Evolutionary conservation across 2,329 filamentous ascomycete genomes (phyloP), one percentile per base, ranked within the genome.

Genomic region (Ophiostoma sp.): DNA sequence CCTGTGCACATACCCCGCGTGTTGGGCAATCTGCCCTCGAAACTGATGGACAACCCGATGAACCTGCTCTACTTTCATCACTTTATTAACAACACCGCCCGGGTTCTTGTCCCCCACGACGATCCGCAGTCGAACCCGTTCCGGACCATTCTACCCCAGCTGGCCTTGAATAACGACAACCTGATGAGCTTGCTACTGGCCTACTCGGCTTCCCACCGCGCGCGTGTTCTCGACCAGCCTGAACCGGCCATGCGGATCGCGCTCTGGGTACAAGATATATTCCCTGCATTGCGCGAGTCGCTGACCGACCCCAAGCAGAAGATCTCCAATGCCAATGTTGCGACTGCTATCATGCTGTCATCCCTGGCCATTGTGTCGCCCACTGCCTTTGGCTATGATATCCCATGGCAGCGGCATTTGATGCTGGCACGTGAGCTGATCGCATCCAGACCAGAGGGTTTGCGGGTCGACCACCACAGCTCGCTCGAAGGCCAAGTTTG

Each of bases 311-410:
- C 85, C 0, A 82, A 83, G 54, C 83, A 86, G 72, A 86, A 87
- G 57, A 87, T 93, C 13, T 89, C 90, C 0, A 89, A 93, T 74
- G 86, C 87, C 20, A 91, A 90, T 69, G 83, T 96, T 2, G 91
- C 92, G 0, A 92, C 91, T 0, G 90, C 92, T 8, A 93, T 96
- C 73, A 93, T 95, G 90, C 85, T 96, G 65, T 87, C 91, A 0
- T 94, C 91, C 1, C 82, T 95, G 27, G 91, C 95, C 76, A 94
- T 95, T 70, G 89, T 95, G 67, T 93, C 90, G 0, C 92, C 92
- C 0, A 90, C 89, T 70, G 90, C 90, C 0, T 94, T 95, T 76
- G 91, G 90, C 69, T 89, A 92, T n/a, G 84, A 87, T 0, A 90
- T 94, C 69, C 85, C 90, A 0, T 96, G 92, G 92, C 91, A 93